Evolutionary conservation across 306 rosid species (phyloP).

Genomic region (Vigna unguiculata): DNA sequence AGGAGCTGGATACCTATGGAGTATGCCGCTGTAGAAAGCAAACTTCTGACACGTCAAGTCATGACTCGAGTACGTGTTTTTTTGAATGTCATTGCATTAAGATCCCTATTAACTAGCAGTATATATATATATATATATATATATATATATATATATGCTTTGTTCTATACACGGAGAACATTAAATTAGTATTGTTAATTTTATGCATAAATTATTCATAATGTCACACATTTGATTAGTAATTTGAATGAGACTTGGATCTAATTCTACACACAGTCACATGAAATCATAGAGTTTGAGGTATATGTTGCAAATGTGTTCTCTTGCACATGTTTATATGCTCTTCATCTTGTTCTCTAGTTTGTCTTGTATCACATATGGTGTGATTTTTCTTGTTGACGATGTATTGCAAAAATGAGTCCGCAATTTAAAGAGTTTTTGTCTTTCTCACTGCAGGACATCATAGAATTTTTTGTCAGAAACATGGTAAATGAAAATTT

Average conservation of each 20-base stretch:
- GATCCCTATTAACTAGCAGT: constrained; percentile 36
- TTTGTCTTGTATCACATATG: constrained; percentile 3
- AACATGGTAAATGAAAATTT: constrained; percentile 80
- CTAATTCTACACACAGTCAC: neutral
- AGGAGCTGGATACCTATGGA: constrained; percentile 83
- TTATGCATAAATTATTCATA: constrained; percentile 33
- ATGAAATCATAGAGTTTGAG: neutral
- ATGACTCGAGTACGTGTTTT: constrained; percentile 52
- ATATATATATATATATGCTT: neutral
- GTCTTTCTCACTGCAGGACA: constrained; percentile 64
- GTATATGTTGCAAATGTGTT: constrained; percentile 7
- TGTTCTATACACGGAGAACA: constrained; percentile 21
- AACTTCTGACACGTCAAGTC: constrained; percentile 43
- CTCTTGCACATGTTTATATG: constrained; percentile 26
- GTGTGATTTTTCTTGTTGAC: constrained; percentile 24
- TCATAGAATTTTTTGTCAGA: constrained; percentile 65
- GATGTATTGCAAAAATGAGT: neutral
- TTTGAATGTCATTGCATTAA: constrained; percentile 33
- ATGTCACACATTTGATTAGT: constrained; percentile 14
- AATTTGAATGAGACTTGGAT: constrained; percentile 31
- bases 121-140: too few species aligned
- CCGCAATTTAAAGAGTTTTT: constrained; percentile 25
- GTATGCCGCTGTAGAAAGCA: constrained; percentile 61
- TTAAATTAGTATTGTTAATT: constrained; percentile 10
- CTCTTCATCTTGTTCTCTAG: constrained; percentile 1